Conservation (phyloP, 768 basidiomycete genomes). For the Mycena maculata region DNA sequence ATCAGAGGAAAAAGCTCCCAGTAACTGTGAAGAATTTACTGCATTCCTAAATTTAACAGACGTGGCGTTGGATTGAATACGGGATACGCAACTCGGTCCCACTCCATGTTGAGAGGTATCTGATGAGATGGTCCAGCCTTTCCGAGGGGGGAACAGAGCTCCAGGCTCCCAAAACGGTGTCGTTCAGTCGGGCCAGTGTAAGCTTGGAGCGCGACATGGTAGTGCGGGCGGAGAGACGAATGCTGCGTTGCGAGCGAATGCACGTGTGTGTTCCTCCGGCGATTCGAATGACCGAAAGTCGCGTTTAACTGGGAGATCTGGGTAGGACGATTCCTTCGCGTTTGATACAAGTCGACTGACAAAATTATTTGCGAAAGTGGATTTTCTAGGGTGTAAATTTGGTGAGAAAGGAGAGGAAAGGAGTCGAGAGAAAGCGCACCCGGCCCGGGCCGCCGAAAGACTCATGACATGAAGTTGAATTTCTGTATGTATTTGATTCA, state of each 20-base stretch:
- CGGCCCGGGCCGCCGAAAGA: too few relatives aligned
- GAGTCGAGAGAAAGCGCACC: too few relatives aligned
- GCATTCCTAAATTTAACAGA: slow-evolving; percentile 29
- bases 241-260: not conserved
- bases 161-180: slow-evolving; percentile 74
- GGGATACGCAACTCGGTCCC: slow-evolving; percentile 81
- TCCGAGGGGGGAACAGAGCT: slow-evolving; percentile 67
- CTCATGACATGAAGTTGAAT: too few relatives aligned
- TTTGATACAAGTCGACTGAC: too few relatives aligned
- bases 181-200: slow-evolving; percentile 62
- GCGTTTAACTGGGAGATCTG: too few relatives aligned
- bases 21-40: slow-evolving; percentile 84
- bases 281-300: not conserved
- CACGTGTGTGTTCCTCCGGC: not conserved
- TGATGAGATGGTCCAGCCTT: slow-evolving; percentile 76
- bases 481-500: too few relatives aligned
- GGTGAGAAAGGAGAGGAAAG: too few relatives aligned
- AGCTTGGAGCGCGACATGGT: slow-evolving; percentile 30
- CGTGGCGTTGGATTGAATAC: slow-evolving; percentile 13
- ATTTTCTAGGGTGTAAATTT: too few relatives aligned
- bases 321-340: too few relatives aligned
- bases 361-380: too few relatives aligned
- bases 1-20: not conserved
- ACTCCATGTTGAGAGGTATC: slow-evolving; percentile 85
- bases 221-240: not conserved